Percentiles rank a stretch among this genome's conserved stretches.
Conservation (phyloP, 805 yeast genomes). For the Candida verbasci region DNA sequence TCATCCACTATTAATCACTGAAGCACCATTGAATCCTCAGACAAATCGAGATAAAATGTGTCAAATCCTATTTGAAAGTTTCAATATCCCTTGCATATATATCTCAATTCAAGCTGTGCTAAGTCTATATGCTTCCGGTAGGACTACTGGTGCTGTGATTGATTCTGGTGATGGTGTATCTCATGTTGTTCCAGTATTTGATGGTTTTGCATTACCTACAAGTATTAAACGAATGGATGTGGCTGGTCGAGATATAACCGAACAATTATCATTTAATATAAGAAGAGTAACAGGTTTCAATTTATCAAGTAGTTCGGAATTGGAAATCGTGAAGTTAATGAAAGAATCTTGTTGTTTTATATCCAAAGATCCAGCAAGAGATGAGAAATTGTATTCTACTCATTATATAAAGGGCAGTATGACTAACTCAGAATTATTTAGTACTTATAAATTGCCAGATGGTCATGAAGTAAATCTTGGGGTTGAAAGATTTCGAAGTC, state of each 20-base stretch:
- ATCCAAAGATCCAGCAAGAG: slow-evolving; percentile 50
- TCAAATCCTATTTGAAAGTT: slow-evolving; percentile 66
- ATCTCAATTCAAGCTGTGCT: slow-evolving; percentile 73
- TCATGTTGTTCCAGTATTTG: slow-evolving; percentile 83
- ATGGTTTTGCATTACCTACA: slow-evolving; percentile 76
- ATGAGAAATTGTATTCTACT: slow-evolving; percentile 45
- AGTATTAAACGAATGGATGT: slow-evolving; percentile 71
- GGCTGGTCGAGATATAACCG: slow-evolving; percentile 86
- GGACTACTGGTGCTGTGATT: slow-evolving; percentile 85
- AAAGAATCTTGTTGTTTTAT: slow-evolving; percentile 75
- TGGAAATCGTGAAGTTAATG: slow-evolving; percentile 72
- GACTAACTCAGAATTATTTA: slow-evolving; percentile 14
- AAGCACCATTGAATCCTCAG: slow-evolving; percentile 79
- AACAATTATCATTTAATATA: slow-evolving; percentile 62
- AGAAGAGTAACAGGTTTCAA: slow-evolving; percentile 60
- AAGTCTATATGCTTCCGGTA: slow-evolving; percentile 80
- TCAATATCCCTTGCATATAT: slow-evolving; percentile 73
- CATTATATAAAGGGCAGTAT: slow-evolving; percentile 8
- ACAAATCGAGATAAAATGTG: slow-evolving; percentile 56
- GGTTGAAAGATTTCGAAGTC: slow-evolving; percentile 64
- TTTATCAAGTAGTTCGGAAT: slow-evolving; percentile 69
- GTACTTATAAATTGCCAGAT: slow-evolving; percentile 70
- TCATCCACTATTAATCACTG: slow-evolving; percentile 85
- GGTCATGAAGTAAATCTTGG: slow-evolving; percentile 68
- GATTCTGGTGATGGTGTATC: slow-evolving; percentile 95